Conservation (phyloP, 2,329 filamentous ascomycete genomes). For the Sclerotiophoma versabilis region DNA sequence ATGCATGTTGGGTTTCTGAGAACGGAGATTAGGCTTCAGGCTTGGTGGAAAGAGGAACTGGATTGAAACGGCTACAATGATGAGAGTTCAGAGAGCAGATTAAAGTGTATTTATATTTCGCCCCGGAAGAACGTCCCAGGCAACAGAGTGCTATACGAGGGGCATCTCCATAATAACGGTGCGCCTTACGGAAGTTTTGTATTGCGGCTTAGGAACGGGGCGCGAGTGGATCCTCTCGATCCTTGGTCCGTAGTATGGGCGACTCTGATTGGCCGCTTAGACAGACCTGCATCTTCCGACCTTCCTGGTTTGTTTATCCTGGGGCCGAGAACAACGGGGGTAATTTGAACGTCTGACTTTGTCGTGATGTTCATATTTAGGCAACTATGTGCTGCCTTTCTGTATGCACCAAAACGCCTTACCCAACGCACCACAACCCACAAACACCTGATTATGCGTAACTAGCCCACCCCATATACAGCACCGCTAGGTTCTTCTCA, state of each 20-base stretch:
- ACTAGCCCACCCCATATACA: conserved; percentile 63
- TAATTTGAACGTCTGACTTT: not conserved
- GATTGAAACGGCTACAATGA: no score
- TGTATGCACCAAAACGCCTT: not conserved
- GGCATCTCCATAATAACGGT: conserved; percentile 12
- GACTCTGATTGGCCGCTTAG: not conserved
- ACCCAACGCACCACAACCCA: not conserved
- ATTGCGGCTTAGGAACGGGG: conserved; percentile 5
- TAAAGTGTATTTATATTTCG: conserved; percentile 8
- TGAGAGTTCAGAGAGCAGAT: no score
- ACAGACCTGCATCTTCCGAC: not conserved
- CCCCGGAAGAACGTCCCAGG: conserved; percentile 5
- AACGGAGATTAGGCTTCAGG: not conserved
- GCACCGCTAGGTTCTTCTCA: conserved; percentile 85
- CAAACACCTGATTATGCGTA: conserved; percentile 35
- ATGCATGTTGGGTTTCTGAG: conserved; percentile 14
- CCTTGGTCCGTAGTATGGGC: not conserved
- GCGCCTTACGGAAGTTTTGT: conserved; percentile 14
- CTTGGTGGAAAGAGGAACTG: not conserved
- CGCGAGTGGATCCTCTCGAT: not conserved
- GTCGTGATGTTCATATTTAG: not conserved
- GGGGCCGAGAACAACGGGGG: not conserved
- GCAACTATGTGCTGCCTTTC: not conserved
- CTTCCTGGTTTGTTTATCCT: not conserved
- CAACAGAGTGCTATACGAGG: conserved; percentile 16